Conservation (phyloP, 2,329 filamentous ascomycete genomes). For the Fusarium lyarnte region DNA sequence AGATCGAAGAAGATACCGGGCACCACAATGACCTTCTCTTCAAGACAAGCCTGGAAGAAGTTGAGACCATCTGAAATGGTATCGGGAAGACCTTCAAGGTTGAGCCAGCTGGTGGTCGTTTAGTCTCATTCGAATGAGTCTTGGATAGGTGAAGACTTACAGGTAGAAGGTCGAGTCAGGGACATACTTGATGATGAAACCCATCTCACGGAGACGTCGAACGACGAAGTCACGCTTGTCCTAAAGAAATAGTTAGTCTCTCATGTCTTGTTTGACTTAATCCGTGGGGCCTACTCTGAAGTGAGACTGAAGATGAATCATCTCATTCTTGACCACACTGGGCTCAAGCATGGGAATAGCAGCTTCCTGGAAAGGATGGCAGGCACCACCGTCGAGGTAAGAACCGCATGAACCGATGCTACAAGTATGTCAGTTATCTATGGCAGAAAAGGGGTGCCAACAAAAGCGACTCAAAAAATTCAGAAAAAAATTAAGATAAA, state of each 20-base stretch:
- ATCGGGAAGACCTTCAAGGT: constrained; percentile 75
- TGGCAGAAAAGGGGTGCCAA: no score
- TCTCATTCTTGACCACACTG: constrained; percentile 79
- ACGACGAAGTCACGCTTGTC: constrained; percentile 94
- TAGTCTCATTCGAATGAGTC: no score
- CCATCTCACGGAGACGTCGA: constrained; percentile 80
- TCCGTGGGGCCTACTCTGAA: constrained; percentile 69
- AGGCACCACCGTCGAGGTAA: constrained; percentile 93
- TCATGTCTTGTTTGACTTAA: background rate
- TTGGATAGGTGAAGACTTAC: no score
- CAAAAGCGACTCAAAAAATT: no score
- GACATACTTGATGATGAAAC: constrained; percentile 84
- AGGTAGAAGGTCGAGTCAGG: constrained; percentile 96
- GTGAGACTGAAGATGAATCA: constrained; percentile 87
- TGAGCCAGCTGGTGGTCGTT: constrained; percentile 66
- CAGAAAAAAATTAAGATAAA: no score
- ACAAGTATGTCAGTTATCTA: no score
- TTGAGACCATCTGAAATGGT: constrained; percentile 92
- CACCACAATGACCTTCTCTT: constrained; percentile 95
- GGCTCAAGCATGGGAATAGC: constrained; percentile 95
- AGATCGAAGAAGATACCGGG: constrained; percentile 98
- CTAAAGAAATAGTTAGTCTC: constrained; percentile 48
- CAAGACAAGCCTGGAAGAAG: constrained; percentile 94
- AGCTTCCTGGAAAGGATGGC: constrained; percentile 95
- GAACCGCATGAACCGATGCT: constrained; percentile 86